Percentiles rank a stretch among this genome's conserved stretches.
phyloP scores from a whole-genome alignment of 208 protist genomes.

The Crithidia bombi region DNA sequence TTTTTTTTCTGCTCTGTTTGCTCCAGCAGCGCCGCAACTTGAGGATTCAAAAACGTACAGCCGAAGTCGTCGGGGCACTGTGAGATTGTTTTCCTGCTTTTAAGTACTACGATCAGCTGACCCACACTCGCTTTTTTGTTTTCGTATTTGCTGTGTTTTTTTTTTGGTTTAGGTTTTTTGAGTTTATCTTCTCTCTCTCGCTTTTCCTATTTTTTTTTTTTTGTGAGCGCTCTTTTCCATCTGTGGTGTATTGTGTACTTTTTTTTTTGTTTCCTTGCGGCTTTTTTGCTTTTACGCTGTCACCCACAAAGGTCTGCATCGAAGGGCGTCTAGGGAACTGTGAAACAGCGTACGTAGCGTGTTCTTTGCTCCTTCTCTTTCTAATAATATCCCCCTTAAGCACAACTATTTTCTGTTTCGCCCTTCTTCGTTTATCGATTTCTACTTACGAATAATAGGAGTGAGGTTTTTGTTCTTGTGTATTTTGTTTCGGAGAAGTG shows the following conservation, averaged over 20 bases:
- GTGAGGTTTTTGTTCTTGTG: background rate
- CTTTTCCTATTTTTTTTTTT: constrained; percentile 5
- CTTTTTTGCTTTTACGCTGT: background rate
- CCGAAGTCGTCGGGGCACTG: constrained; percentile 7
- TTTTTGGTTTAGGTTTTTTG: constrained; percentile 2
- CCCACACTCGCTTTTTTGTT: constrained; percentile 5
- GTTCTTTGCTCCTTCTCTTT: background rate
- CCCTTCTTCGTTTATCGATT: too few relatives aligned
- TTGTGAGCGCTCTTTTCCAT: too few relatives aligned
- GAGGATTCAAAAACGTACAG: constrained; percentile 6
- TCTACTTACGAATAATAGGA: too few relatives aligned
- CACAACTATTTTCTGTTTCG: too few relatives aligned
- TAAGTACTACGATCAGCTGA: background rate
- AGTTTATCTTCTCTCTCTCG: background rate
- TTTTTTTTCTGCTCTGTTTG: background rate
- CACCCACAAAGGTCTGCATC: too few relatives aligned
- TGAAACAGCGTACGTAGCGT: background rate
- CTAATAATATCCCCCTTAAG: background rate
- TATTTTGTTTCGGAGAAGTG: background rate
- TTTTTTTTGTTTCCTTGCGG: constrained; percentile 3
- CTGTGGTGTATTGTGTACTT: too few relatives aligned
- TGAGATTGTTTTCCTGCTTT: background rate
- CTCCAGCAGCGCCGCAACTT: background rate
- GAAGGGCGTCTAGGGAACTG: background rate
- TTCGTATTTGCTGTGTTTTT: background rate